These are phyloP conservation scores for Colletotrichum sp. DNA, from an alignment of 2,329 filamentous ascomycete species.

Conservation along the genomic window DNA sequence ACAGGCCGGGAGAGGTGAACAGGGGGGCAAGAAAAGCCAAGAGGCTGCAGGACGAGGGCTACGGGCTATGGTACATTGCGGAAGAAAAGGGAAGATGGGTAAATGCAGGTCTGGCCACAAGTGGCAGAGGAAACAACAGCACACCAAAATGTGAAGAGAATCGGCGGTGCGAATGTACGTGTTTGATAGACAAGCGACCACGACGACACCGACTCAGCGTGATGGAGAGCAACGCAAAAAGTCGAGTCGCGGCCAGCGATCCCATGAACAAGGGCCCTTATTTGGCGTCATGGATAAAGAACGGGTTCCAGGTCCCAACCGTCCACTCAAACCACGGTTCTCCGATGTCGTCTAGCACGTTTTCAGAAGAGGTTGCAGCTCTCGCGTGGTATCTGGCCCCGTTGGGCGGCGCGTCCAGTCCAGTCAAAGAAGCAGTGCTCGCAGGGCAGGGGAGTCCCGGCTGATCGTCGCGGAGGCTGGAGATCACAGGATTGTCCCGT, in stretches of 20 bases:
- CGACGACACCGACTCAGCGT: not conserved
- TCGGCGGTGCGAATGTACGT: not conserved
- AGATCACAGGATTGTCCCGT: conserved; percentile 25
- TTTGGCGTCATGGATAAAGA: conserved; percentile 3
- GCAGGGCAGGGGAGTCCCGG: conserved; percentile 17
- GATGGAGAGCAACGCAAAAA: not conserved
- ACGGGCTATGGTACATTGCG: not conserved
- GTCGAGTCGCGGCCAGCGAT: not conserved
- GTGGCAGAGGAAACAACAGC: not conserved
- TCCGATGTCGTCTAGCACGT: not conserved
- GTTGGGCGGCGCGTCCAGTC: not conserved
- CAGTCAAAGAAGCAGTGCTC: conserved; percentile 3
- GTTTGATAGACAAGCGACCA: not conserved
- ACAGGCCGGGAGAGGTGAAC: not conserved
- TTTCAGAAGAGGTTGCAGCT: conserved; percentile 2
- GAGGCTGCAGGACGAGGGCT: not conserved
- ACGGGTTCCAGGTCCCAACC: not conserved
- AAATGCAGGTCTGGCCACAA: not conserved
- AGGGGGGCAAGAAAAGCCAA: not conserved
- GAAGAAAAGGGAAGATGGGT: not conserved
- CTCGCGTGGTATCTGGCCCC: conserved; percentile 18
- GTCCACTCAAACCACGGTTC: conserved; percentile 3
- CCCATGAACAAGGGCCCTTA: not conserved
- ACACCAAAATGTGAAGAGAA: not conserved
- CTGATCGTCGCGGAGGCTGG: conserved; percentile 25